These are phyloP conservation scores for Isatis tinctoria DNA, from an alignment of 345 rosid species.

Conservation along the genomic window DNA sequence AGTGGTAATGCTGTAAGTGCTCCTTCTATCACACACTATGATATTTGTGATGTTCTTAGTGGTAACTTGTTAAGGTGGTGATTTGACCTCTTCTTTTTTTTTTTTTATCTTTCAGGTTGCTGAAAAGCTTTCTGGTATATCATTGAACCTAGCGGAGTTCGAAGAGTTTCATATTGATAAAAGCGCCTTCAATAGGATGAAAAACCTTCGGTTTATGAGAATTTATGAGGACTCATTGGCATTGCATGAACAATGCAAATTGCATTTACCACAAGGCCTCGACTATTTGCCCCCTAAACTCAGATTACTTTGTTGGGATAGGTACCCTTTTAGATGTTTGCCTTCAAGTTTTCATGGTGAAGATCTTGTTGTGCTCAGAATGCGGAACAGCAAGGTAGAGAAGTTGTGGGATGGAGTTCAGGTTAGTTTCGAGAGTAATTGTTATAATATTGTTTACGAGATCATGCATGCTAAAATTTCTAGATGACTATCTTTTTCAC, in stretches of 20 bases:
- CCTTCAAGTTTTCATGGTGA: background rate
- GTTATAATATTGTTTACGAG: no score
- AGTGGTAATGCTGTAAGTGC: slow-evolving; percentile 6
- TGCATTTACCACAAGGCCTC: background rate
- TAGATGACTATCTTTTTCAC: no score
- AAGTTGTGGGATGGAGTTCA: background rate
- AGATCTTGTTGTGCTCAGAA: background rate
- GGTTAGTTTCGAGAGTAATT: no score
- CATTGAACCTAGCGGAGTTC: background rate
- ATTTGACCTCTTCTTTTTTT: background rate
- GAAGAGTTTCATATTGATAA: background rate
- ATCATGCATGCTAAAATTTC: no score
- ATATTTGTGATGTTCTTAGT: slow-evolving; percentile 8
- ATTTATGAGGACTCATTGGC: background rate
- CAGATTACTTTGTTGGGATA: background rate
- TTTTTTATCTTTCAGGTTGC: slow-evolving; percentile 17
- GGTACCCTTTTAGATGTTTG: background rate
- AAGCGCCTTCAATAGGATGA: background rate
- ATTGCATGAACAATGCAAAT: background rate
- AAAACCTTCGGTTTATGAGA: slow-evolving; percentile 12
- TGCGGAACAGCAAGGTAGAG: background rate
- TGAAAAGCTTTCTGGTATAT: slow-evolving; percentile 12
- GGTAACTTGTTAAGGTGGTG: background rate
- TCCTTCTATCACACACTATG: background rate
- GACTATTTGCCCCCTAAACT: background rate